Base-by-base conservation (phyloP, 2,329 filamentous ascomycete genomes). In the Akanthomyces dipterigenus region DNA sequence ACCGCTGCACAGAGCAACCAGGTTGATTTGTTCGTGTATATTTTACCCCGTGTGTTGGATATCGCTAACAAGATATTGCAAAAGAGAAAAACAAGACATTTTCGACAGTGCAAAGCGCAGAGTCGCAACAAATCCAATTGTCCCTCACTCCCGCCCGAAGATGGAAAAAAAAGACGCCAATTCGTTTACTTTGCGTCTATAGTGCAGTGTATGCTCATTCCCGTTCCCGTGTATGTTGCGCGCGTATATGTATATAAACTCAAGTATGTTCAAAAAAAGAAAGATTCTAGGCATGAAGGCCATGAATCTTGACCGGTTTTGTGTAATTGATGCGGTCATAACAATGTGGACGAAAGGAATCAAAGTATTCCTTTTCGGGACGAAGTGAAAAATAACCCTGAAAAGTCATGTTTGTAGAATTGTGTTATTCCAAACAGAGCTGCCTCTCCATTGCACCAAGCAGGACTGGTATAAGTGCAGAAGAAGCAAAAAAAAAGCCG, bases 121-220 rank as follows among this genome's bases (percentile, higher is more conserved):
- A 38, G 31, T 48, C 55, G 22, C 22, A 31, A 40, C 31, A 49
- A 49, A 49, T 24, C 22, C 36, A 38, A 28, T n/a, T 14, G 5
- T 49, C 45, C 55, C 16, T 16, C 34, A 26, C 43, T 40, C 43
- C 43, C 54, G 24, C 28, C 54, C 22, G 2, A 49, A 57, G 40
- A 20, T 9, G 26, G 4, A 38, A 53, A 43, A 55, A 43, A 55
- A 3, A 48, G 55, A 58, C 55, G 55, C 45, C 43, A 56, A 48
- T 48, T 58, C 55, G 55, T 58, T 14, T 58, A 49, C 34, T 58
- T 40, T 58, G 55, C 55, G 55, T 58, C 55, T 58, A 40, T 49
- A 40, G 28, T 46, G 28, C 24, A 22, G 38, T 36, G 45, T 36
- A 58, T 58, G 34, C 20, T 49, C 16, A 22, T 58, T 58, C 55